These are phyloP conservation scores for Lithohypha guttulata DNA, from an alignment of 2,329 filamentous ascomycete genomes.

Conservation along the genomic window DNA sequence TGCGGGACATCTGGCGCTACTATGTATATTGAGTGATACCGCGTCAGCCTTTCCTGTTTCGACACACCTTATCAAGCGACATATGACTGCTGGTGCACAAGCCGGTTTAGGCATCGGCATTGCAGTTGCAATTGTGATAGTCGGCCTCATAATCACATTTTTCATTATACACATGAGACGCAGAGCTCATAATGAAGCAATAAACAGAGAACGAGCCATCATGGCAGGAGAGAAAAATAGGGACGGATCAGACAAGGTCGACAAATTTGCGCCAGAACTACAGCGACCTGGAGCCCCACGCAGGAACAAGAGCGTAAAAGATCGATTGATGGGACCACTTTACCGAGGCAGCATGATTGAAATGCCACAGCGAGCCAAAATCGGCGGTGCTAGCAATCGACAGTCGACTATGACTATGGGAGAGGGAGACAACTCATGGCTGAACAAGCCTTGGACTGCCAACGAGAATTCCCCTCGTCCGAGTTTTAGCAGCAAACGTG, in stretches of 20 bases:
- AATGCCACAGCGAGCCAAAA: slow-evolving; percentile 13
- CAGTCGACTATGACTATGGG: slow-evolving; percentile 15
- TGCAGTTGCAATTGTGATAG: slow-evolving; percentile 16
- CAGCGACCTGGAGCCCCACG: slow-evolving; percentile 12
- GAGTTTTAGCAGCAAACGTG: slow-evolving; percentile 22
- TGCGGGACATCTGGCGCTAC: slow-evolving; percentile 4
- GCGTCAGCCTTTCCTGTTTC: slow-evolving; percentile 13
- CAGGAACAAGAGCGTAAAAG: slow-evolving; percentile 22
- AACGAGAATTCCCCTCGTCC: slow-evolving; percentile 18
- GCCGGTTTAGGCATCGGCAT: slow-evolving; percentile 20
- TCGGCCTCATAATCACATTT: slow-evolving; percentile 15
- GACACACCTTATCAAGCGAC: slow-evolving; percentile 15
- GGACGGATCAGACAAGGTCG: slow-evolving; percentile 19
- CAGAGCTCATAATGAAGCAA: slow-evolving; percentile 13
- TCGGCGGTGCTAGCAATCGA: slow-evolving; percentile 12
- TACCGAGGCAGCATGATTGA: slow-evolving; percentile 22
- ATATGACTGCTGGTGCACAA: slow-evolving; percentile 18
- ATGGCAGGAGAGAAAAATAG: slow-evolving; percentile 21
- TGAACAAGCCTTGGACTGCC: slow-evolving; percentile 18
- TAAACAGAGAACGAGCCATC: slow-evolving; percentile 20
- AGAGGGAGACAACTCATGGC: slow-evolving; percentile 12
- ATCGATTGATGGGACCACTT: slow-evolving; percentile 21
- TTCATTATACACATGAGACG: slow-evolving; percentile 20
- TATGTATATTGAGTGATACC: slow-evolving; percentile 13
- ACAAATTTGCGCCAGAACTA: slow-evolving; percentile 16